Conservation (phyloP, 208 protist species). For the Balamuthia mandrillaris region DNA sequence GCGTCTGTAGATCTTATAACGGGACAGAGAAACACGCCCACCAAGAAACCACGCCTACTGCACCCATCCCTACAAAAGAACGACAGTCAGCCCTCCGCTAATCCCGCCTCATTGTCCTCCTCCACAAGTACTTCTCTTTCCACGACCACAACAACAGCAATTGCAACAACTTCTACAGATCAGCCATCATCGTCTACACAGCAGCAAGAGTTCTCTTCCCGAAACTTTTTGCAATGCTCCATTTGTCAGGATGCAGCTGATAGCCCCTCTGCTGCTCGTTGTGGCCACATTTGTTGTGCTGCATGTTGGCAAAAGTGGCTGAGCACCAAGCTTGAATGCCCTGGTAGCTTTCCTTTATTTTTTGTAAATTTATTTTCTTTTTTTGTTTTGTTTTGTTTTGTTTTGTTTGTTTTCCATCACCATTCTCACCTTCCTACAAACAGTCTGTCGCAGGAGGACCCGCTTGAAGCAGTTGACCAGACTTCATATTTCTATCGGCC, state of each 20-base stretch:
- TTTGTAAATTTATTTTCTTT: no score
- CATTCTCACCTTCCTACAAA: no score
- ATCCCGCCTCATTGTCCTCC: background rate
- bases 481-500: no score
- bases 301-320: slow-evolving; percentile 29
- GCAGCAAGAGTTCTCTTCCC: background rate
- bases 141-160: background rate
- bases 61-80: background rate
- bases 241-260: no score
- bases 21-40: background rate
- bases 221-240: background rate
- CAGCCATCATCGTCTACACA: background rate
- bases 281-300: slow-evolving; percentile 1
- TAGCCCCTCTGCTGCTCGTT: background rate
- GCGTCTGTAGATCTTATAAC: background rate
- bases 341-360: background rate
- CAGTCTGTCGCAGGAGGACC: no score
- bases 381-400: no score
- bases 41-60: background rate
- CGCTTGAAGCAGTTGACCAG: no score
- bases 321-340: background rate
- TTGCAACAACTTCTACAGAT: background rate
- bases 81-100: background rate
- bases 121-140: background rate
- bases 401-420: no score